phyloP scores from a whole-genome alignment of 169 alveolate species.

The Cryptosporidium parvum region DNA sequence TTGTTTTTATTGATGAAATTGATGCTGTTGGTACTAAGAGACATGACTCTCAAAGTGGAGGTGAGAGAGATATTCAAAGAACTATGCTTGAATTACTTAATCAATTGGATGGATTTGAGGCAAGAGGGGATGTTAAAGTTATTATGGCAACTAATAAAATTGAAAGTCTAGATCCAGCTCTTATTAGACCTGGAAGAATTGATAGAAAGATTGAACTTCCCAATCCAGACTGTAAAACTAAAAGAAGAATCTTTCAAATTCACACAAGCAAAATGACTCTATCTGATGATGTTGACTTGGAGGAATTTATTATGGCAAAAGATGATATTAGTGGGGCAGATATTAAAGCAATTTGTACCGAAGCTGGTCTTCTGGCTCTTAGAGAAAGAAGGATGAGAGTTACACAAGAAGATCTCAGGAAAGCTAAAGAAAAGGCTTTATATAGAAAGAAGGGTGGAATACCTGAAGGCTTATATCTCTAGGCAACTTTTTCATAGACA shows the following conservation, averaged over 20 bases:
- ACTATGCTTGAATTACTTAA: constrained; percentile 99
- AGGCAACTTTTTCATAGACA: constrained; percentile 26
- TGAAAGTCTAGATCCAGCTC: constrained; percentile 98
- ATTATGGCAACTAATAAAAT: constrained; percentile 98
- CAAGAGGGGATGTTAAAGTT: constrained; percentile 98
- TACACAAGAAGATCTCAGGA: constrained; percentile 95
- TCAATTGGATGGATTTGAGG: constrained; percentile 99
- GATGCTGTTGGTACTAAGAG: constrained; percentile 99
- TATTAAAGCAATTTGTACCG: constrained; percentile 98
- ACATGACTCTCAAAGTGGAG: constrained; percentile 98
- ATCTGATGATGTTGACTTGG: constrained; percentile 97
- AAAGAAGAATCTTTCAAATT: constrained; percentile 96
- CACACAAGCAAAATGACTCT: constrained; percentile 98
- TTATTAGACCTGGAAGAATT: constrained; percentile 99
- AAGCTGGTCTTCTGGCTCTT: constrained; percentile 99
- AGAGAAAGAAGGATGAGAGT: constrained; percentile 99
- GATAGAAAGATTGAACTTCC: constrained; percentile 99
- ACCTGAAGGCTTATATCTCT: constrained; percentile 97
- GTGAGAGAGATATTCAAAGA: constrained; percentile 99
- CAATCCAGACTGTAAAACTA: constrained; percentile 96
- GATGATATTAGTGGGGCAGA: constrained; percentile 99
- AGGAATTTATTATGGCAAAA: constrained; percentile 98
- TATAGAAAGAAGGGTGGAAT: constrained; percentile 98
- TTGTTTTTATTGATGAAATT: constrained; percentile 99
- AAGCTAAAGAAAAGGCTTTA: constrained; percentile 98